phyloP scores from a whole-genome alignment of 1,139 yeast species.

The Lodderomyces metapsilosis region DNA sequence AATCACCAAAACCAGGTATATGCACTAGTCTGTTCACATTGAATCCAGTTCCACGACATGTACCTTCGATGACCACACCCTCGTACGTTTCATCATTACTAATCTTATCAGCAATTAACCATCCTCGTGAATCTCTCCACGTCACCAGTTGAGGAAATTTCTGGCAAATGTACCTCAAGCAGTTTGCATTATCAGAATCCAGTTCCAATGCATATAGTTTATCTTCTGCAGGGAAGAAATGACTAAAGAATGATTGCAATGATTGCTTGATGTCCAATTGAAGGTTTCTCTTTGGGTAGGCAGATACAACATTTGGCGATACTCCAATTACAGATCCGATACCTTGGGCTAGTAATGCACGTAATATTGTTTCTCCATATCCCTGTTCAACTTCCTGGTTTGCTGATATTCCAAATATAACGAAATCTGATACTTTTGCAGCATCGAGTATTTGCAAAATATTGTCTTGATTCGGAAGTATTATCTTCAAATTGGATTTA shows the following conservation, averaged over 20 bases:
- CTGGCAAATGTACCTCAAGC: slow-evolving; percentile 76
- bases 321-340: slow-evolving; percentile 81
- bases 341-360: slow-evolving; percentile 92
- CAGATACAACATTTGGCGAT: slow-evolving; percentile 66
- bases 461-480: slow-evolving; percentile 70
- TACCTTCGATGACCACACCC: slow-evolving; percentile 66
- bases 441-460: slow-evolving; percentile 77
- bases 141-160: slow-evolving; percentile 79
- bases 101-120: slow-evolving; percentile 70
- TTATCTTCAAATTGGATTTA: slow-evolving; percentile 70
- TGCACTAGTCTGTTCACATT: slow-evolving; percentile 76
- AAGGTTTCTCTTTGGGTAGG: slow-evolving; percentile 71
- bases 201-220: slow-evolving; percentile 71
- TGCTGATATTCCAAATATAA: slow-evolving; percentile 83
- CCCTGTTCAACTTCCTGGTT: slow-evolving; percentile 72
- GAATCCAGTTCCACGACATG: slow-evolving; percentile 84
- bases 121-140: slow-evolving; percentile 94
- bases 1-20: slow-evolving; percentile 89
- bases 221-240: slow-evolving; percentile 79
- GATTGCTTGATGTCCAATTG: slow-evolving; percentile 81
- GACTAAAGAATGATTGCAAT: slow-evolving; percentile 75
- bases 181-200: slow-evolving; percentile 65
- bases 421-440: slow-evolving; percentile 86
- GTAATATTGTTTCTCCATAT: slow-evolving; percentile 83
- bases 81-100: slow-evolving; percentile 27